These are phyloP conservation scores for Geoglossum cookeanum DNA, from an alignment of 2,329 filamentous ascomycete species.

Conservation along the genomic window DNA sequence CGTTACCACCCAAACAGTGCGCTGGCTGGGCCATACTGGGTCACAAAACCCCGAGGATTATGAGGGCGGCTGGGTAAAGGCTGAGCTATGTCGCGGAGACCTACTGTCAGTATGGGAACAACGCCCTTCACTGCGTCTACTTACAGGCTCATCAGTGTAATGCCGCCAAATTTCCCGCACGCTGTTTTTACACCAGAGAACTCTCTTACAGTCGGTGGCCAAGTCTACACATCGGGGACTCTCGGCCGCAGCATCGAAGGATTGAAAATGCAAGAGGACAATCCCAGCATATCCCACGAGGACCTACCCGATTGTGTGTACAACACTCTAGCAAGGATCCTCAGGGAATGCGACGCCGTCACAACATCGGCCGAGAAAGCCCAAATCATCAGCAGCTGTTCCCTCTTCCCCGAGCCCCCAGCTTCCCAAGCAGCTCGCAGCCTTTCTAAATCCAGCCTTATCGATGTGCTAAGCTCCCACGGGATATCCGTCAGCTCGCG, in stretches of 20 bases:
- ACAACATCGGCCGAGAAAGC: not conserved
- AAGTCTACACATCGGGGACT: conserved; percentile 8
- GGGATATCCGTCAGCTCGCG: not conserved
- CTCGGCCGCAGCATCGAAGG: conserved; percentile 5
- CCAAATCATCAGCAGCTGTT: not conserved
- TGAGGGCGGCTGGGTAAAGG: not conserved
- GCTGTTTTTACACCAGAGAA: conserved; percentile 8
- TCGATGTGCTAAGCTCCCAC: not conserved
- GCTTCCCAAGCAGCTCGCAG: not conserved
- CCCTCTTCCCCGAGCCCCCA: not conserved
- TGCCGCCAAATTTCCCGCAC: conserved; percentile 8
- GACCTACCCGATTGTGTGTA: conserved; percentile 4
- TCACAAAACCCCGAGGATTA: not conserved
- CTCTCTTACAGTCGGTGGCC: conserved; percentile 8
- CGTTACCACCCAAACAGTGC: not conserved
- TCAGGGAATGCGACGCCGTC: not conserved
- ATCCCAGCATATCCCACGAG: conserved; percentile 8
- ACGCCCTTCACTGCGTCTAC: not conserved
- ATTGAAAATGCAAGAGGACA: conserved; percentile 7
- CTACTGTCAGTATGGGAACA: not conserved
- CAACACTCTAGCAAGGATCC: not conserved
- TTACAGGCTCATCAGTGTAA: conserved; percentile 4
- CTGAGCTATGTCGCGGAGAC: not conserved
- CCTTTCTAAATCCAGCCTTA: not conserved
- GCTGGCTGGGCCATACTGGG: not conserved